Base-by-base conservation (phyloP, 768 basidiomycete genomes). In the Hygrocybe coccinea region DNA sequence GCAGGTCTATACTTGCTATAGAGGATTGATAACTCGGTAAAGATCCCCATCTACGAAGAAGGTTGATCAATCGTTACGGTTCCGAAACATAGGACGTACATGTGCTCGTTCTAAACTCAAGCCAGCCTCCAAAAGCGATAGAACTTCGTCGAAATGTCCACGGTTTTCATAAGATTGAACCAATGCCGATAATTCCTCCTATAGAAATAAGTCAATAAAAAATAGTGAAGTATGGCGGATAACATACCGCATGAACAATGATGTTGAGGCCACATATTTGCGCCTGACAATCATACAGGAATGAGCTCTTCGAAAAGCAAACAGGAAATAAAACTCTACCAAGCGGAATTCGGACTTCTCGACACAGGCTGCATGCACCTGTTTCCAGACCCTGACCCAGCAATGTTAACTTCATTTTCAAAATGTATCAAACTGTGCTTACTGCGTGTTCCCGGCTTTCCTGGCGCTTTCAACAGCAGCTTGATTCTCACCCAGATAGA, bases 261-360 rank as follows among this genome's bases (percentile, higher is more conserved):
- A 99, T 89, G 69, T 99, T 91, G 60, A 98, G 85, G 81, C 95
- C 97, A 68, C 95, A 98, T 65, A 99, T 98, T 81, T 98, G 95
- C 34, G 97, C 95, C 85, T 85, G 58, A 38, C 59, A 19, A 39
- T 33, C 33, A 14, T 39, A 33, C 60, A 48, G 61, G 47, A 52
- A 56, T 60, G 35, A 58, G 39, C 35, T 19, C 35, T 11, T 17
- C 37, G 4, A 25, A 12, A 1, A 39, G 19, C 34, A 19, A 15
- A 38, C 7, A n/a, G n/a, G 44, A 57, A 22, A 29, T 11, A 14
- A 39, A n/a, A 39, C n/a, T 9, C 71, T 78, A 85, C 86, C 70
- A 98, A 71, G 57, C 94, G 88, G 84, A 98, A 98, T 69, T 99
- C 97, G 53, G 81, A 76, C 78, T 98, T 98, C 76, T 97, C 95